A percentile compares a stretch with the other conserved stretches of the same genome.
phyloP scores from a whole-genome alignment of 2,329 filamentous ascomycete species.

The Bipolaris bicolor region DNA sequence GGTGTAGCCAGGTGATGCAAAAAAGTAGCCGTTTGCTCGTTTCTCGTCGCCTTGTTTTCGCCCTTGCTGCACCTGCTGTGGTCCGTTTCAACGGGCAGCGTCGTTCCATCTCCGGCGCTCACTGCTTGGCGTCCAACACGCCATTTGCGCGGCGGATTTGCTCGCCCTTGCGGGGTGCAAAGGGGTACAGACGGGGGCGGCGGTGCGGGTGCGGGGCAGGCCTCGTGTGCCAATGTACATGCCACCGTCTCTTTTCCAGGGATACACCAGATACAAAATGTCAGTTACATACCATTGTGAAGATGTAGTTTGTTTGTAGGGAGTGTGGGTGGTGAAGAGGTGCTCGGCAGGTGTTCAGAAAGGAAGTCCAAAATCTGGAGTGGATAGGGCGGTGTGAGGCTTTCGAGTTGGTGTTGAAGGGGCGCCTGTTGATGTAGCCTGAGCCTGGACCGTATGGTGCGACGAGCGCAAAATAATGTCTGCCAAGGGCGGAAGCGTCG shows the following conservation, averaged over 20 bases:
- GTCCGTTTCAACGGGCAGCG: conserved; percentile 14
- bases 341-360: background rate
- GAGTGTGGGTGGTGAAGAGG: background rate
- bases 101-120: conserved; percentile 12
- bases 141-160: background rate
- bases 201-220: background rate
- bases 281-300: conserved; percentile 30
- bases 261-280: background rate
- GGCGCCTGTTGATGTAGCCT: conserved; percentile 28
- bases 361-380: conserved; percentile 13
- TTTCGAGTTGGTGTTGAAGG: conserved; percentile 22
- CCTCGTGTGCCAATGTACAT: background rate
- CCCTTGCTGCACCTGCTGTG: conserved; percentile 15
- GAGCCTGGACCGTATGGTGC: conserved; percentile 31
- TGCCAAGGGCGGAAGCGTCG: conserved; percentile 18
- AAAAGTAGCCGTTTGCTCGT: background rate
- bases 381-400: conserved; percentile 16
- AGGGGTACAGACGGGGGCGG: background rate
- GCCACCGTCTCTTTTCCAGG: background rate
- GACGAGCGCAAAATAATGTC: conserved; percentile 32
- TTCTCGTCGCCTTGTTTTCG: conserved; percentile 15
- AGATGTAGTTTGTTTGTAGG: background rate
- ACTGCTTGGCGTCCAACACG: background rate
- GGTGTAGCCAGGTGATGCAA: background rate
- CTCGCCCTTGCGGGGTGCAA: background rate